Evolutionary conservation across 805 yeast species (phyloP), one percentile per base, ranked within the genome.

Genomic region (Dipodascopsis tothii): DNA sequence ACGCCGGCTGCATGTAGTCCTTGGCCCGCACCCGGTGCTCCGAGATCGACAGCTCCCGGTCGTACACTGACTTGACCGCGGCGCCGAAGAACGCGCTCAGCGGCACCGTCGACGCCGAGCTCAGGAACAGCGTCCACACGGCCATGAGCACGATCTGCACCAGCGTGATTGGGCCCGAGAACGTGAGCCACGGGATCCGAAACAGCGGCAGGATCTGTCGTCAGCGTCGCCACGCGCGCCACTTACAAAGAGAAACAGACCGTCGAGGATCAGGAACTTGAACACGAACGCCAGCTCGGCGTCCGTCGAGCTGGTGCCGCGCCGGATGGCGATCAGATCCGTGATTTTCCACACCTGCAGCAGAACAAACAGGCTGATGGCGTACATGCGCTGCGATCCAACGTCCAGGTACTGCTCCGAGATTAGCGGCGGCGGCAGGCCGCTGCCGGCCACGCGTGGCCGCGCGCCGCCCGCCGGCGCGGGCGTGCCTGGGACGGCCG

Each of bases 271-370:
- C 45, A 80, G 68, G 59, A 84, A 88, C 59, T 86, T 85, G 50
- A 81, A 56, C 18, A 84, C 66, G 58, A 83, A 84, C 17, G 72
- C 69, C 63, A 75, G 68, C 58, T 75, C 70, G 48, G 78, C 70
- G 56, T 68, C 62, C 40, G 70, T 57, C 57, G 71, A 65, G 3
- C 64, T 62, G 16, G 69, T 73, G 14, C 14, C 14, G 21, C 74
- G 69, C 54, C 79, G 78, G 45, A 84, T 63, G 19, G 77, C 60
- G 27, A 80, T 64, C 34, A 84, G 62, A 59, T 85, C 94, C 54
- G 82, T 84, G 1, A 84, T 44, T 59, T 92, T 90, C 75, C 83
- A 83, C n/a, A 84, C 75, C 62, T 88, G 96, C n/a, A 90, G 70
- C 27, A 83, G 68, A 2, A 74, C 67, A 58, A 86, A 84, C 7